Percentiles rank a stretch among this genome's conserved stretches.
These are phyloP conservation scores for Geosiphon pyriformis DNA, from an alignment of 192 early-diverging fungal species.

Conservation along the genomic window DNA sequence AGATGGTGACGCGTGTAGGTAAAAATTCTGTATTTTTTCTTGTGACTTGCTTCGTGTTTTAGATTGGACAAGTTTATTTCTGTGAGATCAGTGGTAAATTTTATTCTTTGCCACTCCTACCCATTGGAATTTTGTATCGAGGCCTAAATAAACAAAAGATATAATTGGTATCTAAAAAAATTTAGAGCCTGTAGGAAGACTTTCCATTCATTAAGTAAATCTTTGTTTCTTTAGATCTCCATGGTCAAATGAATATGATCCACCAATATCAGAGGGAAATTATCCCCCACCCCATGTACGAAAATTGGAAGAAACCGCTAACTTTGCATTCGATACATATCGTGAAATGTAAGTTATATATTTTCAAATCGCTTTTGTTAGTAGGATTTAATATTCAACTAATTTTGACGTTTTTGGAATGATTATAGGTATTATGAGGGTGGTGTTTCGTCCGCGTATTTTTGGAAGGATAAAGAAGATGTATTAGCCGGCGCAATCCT, in stretches of 20 bases:
- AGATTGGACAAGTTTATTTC: too few species aligned
- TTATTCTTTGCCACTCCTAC: too few species aligned
- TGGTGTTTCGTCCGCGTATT: slow-evolving; percentile 94
- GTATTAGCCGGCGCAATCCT: slow-evolving; percentile 91
- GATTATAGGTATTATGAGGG: slow-evolving; percentile 80
- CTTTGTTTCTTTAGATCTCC: slow-evolving; percentile 63
- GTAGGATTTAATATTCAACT: too few species aligned
- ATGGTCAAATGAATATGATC: slow-evolving; percentile 95
- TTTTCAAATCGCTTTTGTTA: not conserved
- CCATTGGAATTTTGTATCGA: too few species aligned
- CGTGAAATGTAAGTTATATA: slow-evolving; percentile 71
- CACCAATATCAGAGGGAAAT: slow-evolving; percentile 71
- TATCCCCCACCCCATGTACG: slow-evolving; percentile 76
- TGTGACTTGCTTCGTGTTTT: too few species aligned
- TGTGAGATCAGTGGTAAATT: too few species aligned
- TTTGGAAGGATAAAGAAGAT: slow-evolving; percentile 82
- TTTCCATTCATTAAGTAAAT: not conserved
- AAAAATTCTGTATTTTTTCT: too few species aligned
- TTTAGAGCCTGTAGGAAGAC: not conserved
- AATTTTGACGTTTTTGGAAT: too few species aligned
- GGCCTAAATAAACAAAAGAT: too few species aligned
- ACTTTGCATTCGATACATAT: slow-evolving; percentile 96
- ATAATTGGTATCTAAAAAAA: too few species aligned
- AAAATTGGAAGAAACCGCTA: slow-evolving; percentile 84
- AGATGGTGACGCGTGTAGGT: slow-evolving; percentile 91